Evolutionary conservation across 2,329 filamentous ascomycete genomes (phyloP), one percentile per base, ranked within the genome.

Genomic region (Cytospora mali): DNA sequence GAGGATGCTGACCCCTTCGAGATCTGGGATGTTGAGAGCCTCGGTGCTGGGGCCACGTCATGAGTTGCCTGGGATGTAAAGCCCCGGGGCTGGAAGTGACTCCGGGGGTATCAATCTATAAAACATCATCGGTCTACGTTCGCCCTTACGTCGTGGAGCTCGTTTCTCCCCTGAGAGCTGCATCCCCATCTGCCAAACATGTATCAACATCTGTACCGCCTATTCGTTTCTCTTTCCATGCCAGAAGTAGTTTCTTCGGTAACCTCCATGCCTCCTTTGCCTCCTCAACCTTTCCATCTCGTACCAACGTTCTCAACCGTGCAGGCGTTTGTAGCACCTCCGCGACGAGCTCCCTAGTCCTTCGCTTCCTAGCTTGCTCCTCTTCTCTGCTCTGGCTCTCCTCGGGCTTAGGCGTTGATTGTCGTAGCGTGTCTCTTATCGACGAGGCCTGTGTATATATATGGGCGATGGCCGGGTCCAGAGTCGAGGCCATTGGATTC

Each of bases 1-100:
- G 81, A 81, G 50, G 95, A 99, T 76, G 82, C 86, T 64, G 95
- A 99, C 81, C 95, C 95, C 0, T 99, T 93, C 76, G 88, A 89
- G 57, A 90, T 97, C 64, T 82, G 92, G 67, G 80, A 83, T 65
- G 75, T 85, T 39, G 57, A 67, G 33, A 62, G 67, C 42, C 48
- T 68, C 57, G 27, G 71, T 63, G n/a, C 64, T 55, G 64, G 53
- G 65, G 66, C 16, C 54, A 65, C 31, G 25, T 62, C 56, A 60
- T 50, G 21, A 52, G 27, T n/a, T 35, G 31, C n/a, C n/a, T 11
- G 21, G 18, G 9, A 13, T n/a, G 14, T 27, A 9, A 14, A 28
- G 23, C 49, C 14, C 49, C 11, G 10, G 49, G 27, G 3, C 21
- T 11, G 10, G 11, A 27, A 52, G 4, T 21, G 56, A 46, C 16